phyloP scores from a whole-genome alignment of 2,329 filamentous ascomycete species.

The Ophiostoma himal-ulmi region DNA sequence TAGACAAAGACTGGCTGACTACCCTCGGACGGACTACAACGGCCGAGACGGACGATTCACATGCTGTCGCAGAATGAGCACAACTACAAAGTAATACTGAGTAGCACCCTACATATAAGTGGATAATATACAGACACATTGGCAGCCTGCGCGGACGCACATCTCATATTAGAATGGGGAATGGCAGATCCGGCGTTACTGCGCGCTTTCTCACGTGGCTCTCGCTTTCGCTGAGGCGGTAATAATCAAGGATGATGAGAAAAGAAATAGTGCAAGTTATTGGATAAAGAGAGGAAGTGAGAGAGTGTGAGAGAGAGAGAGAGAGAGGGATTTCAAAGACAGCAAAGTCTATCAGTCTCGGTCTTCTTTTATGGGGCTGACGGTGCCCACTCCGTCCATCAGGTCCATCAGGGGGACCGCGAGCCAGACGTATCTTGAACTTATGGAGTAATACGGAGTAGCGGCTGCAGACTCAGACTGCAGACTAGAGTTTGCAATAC shows the following conservation, averaged over 20 bases:
- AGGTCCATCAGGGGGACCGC: slow-evolving; percentile 22
- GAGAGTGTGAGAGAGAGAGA: background rate
- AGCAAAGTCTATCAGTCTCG: background rate
- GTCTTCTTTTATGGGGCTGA: slow-evolving; percentile 15
- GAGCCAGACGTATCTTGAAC: slow-evolving; percentile 17
- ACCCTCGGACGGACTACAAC: background rate
- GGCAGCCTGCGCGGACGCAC: background rate
- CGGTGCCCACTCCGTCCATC: slow-evolving; percentile 18
- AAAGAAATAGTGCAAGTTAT: background rate
- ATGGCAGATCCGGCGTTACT: background rate
- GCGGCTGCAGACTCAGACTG: no score
- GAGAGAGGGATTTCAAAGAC: background rate
- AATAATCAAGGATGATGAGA: no score
- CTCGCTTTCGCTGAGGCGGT: background rate
- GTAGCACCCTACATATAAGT: background rate
- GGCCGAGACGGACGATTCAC: background rate
- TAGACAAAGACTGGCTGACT: background rate
- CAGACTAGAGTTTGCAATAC: no score
- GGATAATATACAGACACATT: background rate
- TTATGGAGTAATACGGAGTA: background rate
- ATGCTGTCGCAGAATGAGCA: slow-evolving; percentile 1
- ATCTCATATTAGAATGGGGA: background rate
- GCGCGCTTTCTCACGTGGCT: background rate
- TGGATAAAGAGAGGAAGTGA: background rate
- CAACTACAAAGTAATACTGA: background rate